phyloP scores from a whole-genome alignment of 495 filamentous ascomycete species.

The Rusavskia elegans region DNA sequence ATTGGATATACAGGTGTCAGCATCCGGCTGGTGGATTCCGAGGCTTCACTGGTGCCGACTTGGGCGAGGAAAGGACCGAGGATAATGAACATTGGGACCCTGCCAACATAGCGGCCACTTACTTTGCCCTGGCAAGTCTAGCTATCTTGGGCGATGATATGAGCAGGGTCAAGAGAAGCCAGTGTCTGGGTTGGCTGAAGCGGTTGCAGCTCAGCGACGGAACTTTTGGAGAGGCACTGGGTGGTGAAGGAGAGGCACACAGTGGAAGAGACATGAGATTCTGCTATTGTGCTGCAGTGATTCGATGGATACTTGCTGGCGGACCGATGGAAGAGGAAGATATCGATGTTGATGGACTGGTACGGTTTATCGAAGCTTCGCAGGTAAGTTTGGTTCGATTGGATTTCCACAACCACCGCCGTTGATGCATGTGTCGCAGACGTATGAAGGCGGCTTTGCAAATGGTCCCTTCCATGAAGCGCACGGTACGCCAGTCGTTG shows the following conservation, averaged over 20 bases:
- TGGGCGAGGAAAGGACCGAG: slow-evolving; percentile 27
- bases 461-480: slow-evolving; percentile 72
- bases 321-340: slow-evolving; percentile 43
- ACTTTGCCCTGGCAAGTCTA: slow-evolving; percentile 67
- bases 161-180: slow-evolving; percentile 45
- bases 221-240: slow-evolving; percentile 75
- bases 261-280: slow-evolving; percentile 76
- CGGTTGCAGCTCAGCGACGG: slow-evolving; percentile 69
- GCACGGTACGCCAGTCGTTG: slow-evolving; percentile 46
- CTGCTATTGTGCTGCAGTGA: slow-evolving; percentile 64
- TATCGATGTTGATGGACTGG: slow-evolving; percentile 55
- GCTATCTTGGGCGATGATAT: slow-evolving; percentile 62
- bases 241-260: slow-evolving; percentile 41
- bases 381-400: slow-evolving; percentile 32
- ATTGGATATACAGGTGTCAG: slow-evolving; percentile 66
- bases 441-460: slow-evolving; percentile 79
- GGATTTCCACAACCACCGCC: not conserved
- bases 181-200: slow-evolving; percentile 57
- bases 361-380: slow-evolving; percentile 51
- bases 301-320: slow-evolving; percentile 65
- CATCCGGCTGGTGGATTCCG: slow-evolving; percentile 64
- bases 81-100: slow-evolving; percentile 52
- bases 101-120: slow-evolving; percentile 71
- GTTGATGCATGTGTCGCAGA: slow-evolving; percentile 29
- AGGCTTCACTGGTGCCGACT: slow-evolving; percentile 54